Percentiles rank a stretch among this genome's conserved stretches.
These are phyloP conservation scores for Lactuca sativa DNA, from an alignment of 129 eudicot species.

Conservation along the genomic window DNA sequence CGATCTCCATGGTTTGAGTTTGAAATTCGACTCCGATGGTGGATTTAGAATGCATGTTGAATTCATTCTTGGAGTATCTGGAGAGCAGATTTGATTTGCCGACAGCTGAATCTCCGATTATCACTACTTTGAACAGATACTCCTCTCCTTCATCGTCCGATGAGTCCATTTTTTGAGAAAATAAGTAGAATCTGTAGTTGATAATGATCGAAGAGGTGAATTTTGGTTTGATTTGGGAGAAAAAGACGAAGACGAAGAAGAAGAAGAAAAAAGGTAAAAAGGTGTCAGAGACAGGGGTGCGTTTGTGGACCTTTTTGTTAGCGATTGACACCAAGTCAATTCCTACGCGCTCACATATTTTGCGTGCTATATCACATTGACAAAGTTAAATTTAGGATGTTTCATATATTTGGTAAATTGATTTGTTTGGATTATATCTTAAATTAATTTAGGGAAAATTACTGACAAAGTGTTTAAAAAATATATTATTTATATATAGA, in stretches of 20 bases:
- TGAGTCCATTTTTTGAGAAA: slow-evolving; percentile 24
- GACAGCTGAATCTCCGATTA: slow-evolving; percentile 69
- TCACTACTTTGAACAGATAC: slow-evolving; percentile 80
- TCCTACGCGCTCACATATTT: slow-evolving; percentile 1
- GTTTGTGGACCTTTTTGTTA: slow-evolving; percentile 6
- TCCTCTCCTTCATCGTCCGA: slow-evolving; percentile 76
- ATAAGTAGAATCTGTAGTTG: not conserved
- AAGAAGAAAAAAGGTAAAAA: not conserved
- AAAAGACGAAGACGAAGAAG: not conserved
- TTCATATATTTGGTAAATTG: too few species aligned
- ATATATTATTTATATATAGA: too few species aligned
- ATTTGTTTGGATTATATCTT: too few species aligned
- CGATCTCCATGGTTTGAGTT: slow-evolving; percentile 33
- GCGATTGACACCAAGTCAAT: not conserved
- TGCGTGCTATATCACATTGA: not conserved
- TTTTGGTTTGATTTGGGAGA: not conserved
- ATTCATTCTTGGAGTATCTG: slow-evolving; percentile 32
- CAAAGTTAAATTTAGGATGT: not conserved
- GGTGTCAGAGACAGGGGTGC: slow-evolving; percentile 21
- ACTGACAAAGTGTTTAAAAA: too few species aligned
- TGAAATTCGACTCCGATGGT: slow-evolving; percentile 38
- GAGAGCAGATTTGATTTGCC: slow-evolving; percentile 32
- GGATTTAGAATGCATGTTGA: slow-evolving; percentile 31
- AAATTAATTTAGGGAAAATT: too few species aligned
- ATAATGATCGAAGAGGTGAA: not conserved